Conservation (phyloP, 306 rosid species). For the Prunus campanulata region DNA sequence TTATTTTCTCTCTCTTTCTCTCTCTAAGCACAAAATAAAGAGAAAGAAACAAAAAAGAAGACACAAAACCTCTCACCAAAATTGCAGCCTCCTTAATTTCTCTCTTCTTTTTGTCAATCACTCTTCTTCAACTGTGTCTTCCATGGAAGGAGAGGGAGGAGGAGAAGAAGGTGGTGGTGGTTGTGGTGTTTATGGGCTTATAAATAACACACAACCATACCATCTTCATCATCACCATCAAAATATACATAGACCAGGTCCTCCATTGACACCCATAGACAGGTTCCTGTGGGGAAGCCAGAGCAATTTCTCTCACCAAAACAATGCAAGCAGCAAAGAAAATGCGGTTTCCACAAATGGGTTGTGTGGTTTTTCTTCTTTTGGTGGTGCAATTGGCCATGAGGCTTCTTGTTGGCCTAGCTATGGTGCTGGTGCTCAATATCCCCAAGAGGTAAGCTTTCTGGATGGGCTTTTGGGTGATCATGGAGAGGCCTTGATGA, state of each 20-base stretch:
- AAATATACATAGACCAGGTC: slow-evolving; percentile 25
- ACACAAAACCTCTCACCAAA: slow-evolving; percentile 18
- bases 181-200: slow-evolving; percentile 12
- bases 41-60: not conserved
- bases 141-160: slow-evolving; percentile 37
- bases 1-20: not conserved
- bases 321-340: slow-evolving; percentile 22
- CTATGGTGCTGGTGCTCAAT: not conserved
- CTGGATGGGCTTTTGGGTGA: slow-evolving; percentile 2
- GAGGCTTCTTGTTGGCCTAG: slow-evolving; percentile 14
- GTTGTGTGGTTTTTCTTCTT: not conserved
- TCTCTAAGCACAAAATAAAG: not conserved
- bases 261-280: slow-evolving; percentile 67
- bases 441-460: slow-evolving; percentile 21
- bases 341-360: slow-evolving; percentile 10
- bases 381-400: slow-evolving; percentile 27
- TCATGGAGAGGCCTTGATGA: slow-evolving; percentile 14
- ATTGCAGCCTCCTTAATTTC: slow-evolving; percentile 19
- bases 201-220: not conserved
- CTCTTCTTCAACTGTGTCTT: slow-evolving; percentile 11
- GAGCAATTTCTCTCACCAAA: slow-evolving; percentile 16
- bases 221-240: not conserved
- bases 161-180: not conserved
- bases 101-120: slow-evolving; percentile 11
- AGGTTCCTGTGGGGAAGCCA: slow-evolving; percentile 49